Evolutionary conservation across 768 basidiomycete genomes (phyloP).

Genomic region (Tylopilus balloui): DNA sequence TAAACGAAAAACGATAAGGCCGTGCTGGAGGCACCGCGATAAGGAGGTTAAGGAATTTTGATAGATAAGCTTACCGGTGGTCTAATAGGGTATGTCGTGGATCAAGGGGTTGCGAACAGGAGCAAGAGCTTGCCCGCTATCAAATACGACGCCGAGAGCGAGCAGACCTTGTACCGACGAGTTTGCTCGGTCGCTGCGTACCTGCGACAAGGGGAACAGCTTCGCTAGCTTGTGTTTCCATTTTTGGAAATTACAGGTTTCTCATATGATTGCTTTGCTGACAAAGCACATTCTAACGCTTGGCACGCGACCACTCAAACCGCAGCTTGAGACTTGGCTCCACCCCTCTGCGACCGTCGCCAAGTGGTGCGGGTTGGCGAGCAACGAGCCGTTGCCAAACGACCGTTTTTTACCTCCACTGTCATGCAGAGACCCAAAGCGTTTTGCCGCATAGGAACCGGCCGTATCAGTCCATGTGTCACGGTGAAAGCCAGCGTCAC

Average conservation of each 20-base stretch:
- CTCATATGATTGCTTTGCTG: conserved; percentile 31
- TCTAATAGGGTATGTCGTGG: conserved; percentile 27
- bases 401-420: conserved; percentile 10
- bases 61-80: conserved; percentile 30
- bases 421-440: no score
- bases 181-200: conserved; percentile 3
- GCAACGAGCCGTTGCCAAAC: conserved; percentile 21
- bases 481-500: no score
- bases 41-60: conserved; percentile 25
- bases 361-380: no score
- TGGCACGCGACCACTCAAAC: conserved; percentile 25
- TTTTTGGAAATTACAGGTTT: conserved; percentile 15
- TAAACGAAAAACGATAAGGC: conserved; percentile 32
- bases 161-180: neutral
- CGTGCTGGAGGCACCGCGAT: conserved; percentile 24
- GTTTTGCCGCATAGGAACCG: neutral
- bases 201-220: conserved; percentile 6
- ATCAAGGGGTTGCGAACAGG: neutral
- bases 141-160: neutral
- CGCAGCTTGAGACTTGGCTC: no score
- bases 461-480: no score
- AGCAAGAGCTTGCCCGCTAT: neutral
- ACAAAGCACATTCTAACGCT: conserved; percentile 17
- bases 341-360: no score
- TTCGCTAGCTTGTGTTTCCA: conserved; percentile 1